These are phyloP conservation scores for Russula lepida DNA, from an alignment of 768 basidiomycete genomes.

Conservation along the genomic window DNA sequence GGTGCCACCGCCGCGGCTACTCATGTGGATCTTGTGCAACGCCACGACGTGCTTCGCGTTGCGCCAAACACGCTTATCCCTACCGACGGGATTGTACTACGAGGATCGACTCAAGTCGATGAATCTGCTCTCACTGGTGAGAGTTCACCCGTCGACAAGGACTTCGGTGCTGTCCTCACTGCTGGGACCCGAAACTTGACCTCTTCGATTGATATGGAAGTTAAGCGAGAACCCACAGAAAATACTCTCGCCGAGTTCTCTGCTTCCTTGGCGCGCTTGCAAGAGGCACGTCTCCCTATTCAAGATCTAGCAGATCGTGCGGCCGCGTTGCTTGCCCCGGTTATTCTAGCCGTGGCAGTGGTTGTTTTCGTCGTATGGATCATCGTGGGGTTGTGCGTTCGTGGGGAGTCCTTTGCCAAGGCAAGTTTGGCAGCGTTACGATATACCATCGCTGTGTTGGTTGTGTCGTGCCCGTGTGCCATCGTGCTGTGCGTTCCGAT, in stretches of 20 bases:
- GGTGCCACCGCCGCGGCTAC: conserved; percentile 17
- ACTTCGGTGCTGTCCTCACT: conserved; percentile 27
- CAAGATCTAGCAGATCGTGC: conserved; percentile 43
- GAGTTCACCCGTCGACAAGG: conserved; percentile 32
- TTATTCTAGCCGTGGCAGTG: conserved; percentile 35
- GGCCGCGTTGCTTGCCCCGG: conserved; percentile 42
- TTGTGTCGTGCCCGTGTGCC: conserved; percentile 48
- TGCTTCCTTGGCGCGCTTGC: conserved; percentile 31
- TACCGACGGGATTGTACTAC: conserved; percentile 33
- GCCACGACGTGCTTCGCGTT: conserved; percentile 32
- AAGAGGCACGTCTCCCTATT: conserved; percentile 31
- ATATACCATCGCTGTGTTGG: conserved; percentile 44
- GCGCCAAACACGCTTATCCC: conserved; percentile 30
- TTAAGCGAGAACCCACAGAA: conserved; percentile 32
- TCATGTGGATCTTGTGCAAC: conserved; percentile 30
- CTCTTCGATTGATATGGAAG: conserved; percentile 30
- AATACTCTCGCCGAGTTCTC: conserved; percentile 35
- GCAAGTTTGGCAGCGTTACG: conserved; percentile 35
- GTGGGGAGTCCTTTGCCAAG: conserved; percentile 22
- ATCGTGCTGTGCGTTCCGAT: conserved; percentile 32
- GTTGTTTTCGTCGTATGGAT: conserved; percentile 34
- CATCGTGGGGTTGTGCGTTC: conserved; percentile 28
- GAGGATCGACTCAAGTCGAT: conserved; percentile 33
- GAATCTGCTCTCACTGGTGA: conserved; percentile 40
- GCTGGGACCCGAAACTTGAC: conserved; percentile 35